Evolutionary conservation across 257 asterid genomes (phyloP), one percentile per base, ranked within the genome.

Genomic region (Voacanga thouarsii): DNA sequence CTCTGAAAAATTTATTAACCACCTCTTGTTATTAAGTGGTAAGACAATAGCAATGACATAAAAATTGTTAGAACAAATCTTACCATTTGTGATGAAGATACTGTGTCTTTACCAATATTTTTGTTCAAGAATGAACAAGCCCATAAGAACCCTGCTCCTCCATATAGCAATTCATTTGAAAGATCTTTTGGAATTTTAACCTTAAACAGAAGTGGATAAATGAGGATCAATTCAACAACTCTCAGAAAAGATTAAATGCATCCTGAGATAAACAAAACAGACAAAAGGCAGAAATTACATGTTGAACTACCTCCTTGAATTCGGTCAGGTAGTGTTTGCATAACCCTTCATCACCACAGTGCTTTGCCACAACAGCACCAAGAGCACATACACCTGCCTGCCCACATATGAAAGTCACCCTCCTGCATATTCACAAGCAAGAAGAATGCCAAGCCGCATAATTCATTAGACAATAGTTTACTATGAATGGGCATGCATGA

Each of bases 81-180:
- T 88, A 93, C 98, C 92, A 86, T 86, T 82, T 70, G 82, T 45
- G 87, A 5, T 2, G 88, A 77, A 67, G 96, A 76, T 78, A 93
- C 78, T 8, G 94, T 86, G 74, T 85, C 86, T 74, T 81, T 71
- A 45, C 92, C 95, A 50, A 90, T 69, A 75, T 86, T 75, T 77
- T 88, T 87, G 90, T 93, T 92, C 77, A 93, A 78, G 85, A 93
- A 93, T 64, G 78, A 86, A 77, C 89, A 90, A 1, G 97, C 95
- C 97, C 94, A 93, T 84, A 93, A 83, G 88, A 82, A 93, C 80
- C 97, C 96, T 37, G 91, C 92, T 84, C 90, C 87, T 60, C 98
- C 96, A 44, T 87, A 93, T 78, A 93, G 74, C 56, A 93, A 82
- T 72, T 93, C 95, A 41, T 90, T 82, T 1, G 97, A 92, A 74